Percentiles rank a stretch among this genome's conserved stretches.
Conservation (phyloP, 306 rosid species). For the Castanea mollissima region DNA sequence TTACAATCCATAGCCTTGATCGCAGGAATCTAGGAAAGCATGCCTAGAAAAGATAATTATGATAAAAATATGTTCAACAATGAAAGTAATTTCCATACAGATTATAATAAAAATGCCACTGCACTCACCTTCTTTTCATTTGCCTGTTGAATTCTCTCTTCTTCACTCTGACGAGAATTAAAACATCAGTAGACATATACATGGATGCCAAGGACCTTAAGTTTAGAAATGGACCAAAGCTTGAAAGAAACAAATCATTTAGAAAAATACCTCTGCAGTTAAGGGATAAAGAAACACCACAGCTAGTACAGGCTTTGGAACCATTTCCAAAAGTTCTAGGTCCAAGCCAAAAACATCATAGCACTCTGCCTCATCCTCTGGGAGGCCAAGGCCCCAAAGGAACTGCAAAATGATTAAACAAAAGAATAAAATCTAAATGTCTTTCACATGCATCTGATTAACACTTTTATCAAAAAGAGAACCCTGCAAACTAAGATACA, state of each 20-base stretch:
- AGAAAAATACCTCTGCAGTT: constrained; percentile 57
- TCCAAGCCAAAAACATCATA: constrained; percentile 86
- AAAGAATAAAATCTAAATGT: not conserved
- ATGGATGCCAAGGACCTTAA: not conserved
- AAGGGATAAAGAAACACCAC: constrained; percentile 91
- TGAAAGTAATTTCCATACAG: not conserved
- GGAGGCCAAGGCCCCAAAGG: constrained; percentile 88
- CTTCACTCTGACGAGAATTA: constrained; percentile 62
- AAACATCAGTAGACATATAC: constrained; percentile 19
- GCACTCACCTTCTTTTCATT: constrained; percentile 50
- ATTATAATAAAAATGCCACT: constrained; percentile 3
- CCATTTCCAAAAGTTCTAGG: constrained; percentile 86
- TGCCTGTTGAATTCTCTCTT: constrained; percentile 73
- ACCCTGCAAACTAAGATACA: not conserved
- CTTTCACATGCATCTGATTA: not conserved
- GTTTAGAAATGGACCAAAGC: not conserved
- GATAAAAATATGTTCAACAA: not conserved
- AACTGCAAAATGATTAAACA: constrained; percentile 45
- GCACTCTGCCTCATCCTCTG: constrained; percentile 68
- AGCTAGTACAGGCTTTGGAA: constrained; percentile 92
- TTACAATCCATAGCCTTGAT: not conserved
- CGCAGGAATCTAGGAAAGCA: not conserved
- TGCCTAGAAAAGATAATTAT: not conserved
- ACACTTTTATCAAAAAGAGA: not conserved
- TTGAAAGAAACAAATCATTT: not conserved